These are phyloP conservation scores for Breviolum minutum DNA, from an alignment of 73 alveolate species.

Conservation along the genomic window DNA sequence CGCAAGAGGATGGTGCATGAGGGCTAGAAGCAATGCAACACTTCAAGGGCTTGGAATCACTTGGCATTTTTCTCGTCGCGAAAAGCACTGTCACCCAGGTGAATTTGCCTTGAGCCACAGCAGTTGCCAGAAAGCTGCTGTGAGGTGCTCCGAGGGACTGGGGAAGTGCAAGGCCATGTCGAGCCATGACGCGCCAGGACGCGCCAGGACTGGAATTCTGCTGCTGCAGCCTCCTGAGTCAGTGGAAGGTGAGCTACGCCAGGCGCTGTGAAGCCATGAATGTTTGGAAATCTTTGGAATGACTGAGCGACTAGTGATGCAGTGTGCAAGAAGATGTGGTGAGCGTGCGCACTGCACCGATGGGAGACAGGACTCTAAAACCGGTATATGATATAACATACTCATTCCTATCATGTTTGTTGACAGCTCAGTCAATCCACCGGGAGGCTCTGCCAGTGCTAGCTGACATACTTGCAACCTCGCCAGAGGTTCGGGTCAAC, in stretches of 20 bases:
- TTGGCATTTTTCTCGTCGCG: not conserved
- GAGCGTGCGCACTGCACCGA: too few relatives aligned
- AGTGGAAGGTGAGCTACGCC: not conserved
- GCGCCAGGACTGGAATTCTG: conserved; percentile 46
- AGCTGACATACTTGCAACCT: conserved; percentile 29
- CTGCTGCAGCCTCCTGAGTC: conserved; percentile 32
- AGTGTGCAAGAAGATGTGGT: too few relatives aligned
- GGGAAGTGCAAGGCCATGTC: not conserved
- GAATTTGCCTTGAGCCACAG: conserved; percentile 47
- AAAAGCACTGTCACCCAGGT: not conserved
- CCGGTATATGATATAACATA: too few relatives aligned
- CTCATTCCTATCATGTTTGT: too few relatives aligned
- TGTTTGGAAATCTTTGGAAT: too few relatives aligned
- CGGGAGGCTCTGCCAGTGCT: conserved; percentile 59
- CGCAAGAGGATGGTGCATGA: too few relatives aligned
- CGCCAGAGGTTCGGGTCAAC: conserved; percentile 17
- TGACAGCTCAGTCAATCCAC: not conserved
- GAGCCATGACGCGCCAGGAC: not conserved
- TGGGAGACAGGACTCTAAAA: too few relatives aligned
- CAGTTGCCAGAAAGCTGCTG: conserved; percentile 25
- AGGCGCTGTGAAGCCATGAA: not conserved
- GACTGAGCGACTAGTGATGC: too few relatives aligned
- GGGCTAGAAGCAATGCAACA: too few relatives aligned
- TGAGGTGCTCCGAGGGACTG: conserved; percentile 7
- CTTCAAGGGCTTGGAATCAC: too few relatives aligned